Evolutionary conservation across 208 protist genomes (phyloP).

Genomic region (Acanthamoeba lugdunensis): DNA sequence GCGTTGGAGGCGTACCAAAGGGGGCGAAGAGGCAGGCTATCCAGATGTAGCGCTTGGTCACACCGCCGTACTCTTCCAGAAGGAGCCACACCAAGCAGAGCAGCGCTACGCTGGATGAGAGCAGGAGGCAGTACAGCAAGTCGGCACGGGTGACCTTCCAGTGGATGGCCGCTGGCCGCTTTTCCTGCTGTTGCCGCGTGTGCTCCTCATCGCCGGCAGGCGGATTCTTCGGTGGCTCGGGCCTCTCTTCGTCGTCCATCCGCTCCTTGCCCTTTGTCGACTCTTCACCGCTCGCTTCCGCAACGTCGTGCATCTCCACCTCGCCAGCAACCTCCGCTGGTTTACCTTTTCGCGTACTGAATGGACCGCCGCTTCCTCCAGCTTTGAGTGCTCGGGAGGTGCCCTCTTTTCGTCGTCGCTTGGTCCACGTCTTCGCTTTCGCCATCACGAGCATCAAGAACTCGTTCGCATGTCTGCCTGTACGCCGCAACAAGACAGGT

Average conservation of each 20-base stretch:
- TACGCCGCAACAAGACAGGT: neutral
- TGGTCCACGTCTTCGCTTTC: neutral
- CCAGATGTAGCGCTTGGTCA: conserved; percentile 59
- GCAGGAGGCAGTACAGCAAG: neutral
- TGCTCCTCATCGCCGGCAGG: neutral
- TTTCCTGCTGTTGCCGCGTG: neutral
- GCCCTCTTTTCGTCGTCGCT: neutral
- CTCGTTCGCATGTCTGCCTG: conserved; percentile 1
- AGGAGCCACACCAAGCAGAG: conserved; percentile 30
- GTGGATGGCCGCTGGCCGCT: neutral
- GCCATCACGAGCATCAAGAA: neutral
- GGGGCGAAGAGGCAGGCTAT: conserved; percentile 58
- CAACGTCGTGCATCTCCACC: neutral
- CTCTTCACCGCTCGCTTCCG: neutral
- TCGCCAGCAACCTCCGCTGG: conserved; percentile 16
- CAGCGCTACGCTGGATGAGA: neutral
- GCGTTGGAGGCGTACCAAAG: conserved; percentile 44
- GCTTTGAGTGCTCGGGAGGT: neutral
- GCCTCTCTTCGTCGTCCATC: neutral
- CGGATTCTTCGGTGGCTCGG: neutral
- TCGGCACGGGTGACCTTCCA: neutral
- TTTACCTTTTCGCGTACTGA: neutral
- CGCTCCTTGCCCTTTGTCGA: neutral
- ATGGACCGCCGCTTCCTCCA: neutral
- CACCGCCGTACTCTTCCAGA: conserved; percentile 6